phyloP scores from a whole-genome alignment of 495 filamentous ascomycete genomes.

The Aspergillus sparsus region DNA sequence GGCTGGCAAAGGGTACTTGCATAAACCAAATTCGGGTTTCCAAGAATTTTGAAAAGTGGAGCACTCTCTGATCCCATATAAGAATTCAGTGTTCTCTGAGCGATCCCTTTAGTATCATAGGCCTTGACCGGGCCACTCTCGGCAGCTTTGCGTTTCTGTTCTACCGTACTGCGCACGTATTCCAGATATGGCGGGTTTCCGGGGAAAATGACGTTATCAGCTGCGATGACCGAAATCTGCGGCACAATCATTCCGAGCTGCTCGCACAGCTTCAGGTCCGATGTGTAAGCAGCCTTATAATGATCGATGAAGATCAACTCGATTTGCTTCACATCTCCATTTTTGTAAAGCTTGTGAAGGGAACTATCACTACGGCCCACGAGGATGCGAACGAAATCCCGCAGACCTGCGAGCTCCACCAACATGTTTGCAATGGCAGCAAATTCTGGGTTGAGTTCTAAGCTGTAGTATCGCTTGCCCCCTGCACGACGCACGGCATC shows the following conservation, averaged over 20 bases:
- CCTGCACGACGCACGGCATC: constrained; percentile 59
- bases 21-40: constrained; percentile 72
- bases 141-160: constrained; percentile 37
- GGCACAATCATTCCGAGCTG: constrained; percentile 59
- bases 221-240: constrained; percentile 61
- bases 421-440: constrained; percentile 62
- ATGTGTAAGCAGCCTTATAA: constrained; percentile 68
- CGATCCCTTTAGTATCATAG: constrained; percentile 35
- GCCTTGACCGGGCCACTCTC: constrained; percentile 33
- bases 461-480: constrained; percentile 62
- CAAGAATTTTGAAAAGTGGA: constrained; percentile 49
- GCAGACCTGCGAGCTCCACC: constrained; percentile 67
- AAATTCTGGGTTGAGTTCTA: constrained; percentile 69
- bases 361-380: constrained; percentile 65
- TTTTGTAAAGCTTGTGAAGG: constrained; percentile 53
- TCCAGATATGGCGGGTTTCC: constrained; percentile 73
- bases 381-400: constrained; percentile 63
- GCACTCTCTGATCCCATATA: constrained; percentile 41
- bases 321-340: constrained; percentile 56
- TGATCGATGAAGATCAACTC: constrained; percentile 77
- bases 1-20: constrained; percentile 65
- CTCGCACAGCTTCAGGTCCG: constrained; percentile 74
- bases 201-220: constrained; percentile 74
- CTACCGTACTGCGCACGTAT: constrained; percentile 40
- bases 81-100: constrained; percentile 29